Conservation (phyloP, 345 rosid genomes). For the Lepidium africanum region DNA sequence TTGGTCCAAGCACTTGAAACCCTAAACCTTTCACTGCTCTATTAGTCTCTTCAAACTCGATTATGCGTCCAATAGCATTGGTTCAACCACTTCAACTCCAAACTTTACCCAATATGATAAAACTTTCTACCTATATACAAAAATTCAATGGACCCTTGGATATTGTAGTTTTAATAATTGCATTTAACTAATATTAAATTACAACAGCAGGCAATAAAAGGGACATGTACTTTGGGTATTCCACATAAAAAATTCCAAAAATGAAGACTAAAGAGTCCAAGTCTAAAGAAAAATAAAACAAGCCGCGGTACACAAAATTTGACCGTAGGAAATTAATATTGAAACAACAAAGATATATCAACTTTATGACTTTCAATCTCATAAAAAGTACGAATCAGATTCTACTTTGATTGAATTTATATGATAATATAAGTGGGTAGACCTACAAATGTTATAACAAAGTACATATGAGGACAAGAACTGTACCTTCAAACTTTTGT, state of each 20-base stretch:
- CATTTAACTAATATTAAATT: not conserved
- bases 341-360: not conserved
- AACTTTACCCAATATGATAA: not conserved
- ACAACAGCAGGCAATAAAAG: not conserved
- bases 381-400: conserved; percentile 10
- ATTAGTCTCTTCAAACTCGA: not conserved
- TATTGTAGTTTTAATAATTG: not conserved
- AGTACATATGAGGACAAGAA: conserved; percentile 23
- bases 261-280: conserved; percentile 10
- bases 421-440: not conserved
- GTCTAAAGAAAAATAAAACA: not conserved
- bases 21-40: not conserved
- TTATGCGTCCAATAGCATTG: not conserved
- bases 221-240: not conserved
- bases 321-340: conserved; percentile 5
- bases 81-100: not conserved
- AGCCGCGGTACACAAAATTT: conserved; percentile 15
- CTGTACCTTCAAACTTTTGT: conserved; percentile 21
- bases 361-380: not conserved
- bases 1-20: not conserved
- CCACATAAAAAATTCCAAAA: not conserved
- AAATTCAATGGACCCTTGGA: not conserved
- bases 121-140: not conserved
- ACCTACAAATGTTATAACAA: not conserved
- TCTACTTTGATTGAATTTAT: conserved; percentile 3